Evolutionary conservation across 768 basidiomycete genomes (phyloP).

Genomic region (Pholiota conissans): DNA sequence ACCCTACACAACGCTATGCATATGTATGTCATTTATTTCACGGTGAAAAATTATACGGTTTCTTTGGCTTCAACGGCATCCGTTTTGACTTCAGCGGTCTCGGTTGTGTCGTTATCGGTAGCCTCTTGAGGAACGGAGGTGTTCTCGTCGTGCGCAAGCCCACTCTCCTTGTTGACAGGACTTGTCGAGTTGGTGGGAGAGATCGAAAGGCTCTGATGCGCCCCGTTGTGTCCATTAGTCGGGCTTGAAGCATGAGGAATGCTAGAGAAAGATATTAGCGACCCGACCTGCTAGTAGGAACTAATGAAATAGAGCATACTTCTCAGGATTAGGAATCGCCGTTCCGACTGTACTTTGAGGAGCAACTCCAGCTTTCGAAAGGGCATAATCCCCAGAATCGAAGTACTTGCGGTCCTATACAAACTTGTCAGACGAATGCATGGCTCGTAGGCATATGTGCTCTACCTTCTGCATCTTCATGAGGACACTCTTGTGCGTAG

Average conservation of each 20-base stretch:
- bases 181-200: constrained; percentile 75
- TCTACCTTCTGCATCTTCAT: constrained; percentile 94
- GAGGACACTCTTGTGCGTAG: constrained; percentile 89
- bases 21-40: constrained; percentile 1
- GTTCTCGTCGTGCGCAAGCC: constrained; percentile 41
- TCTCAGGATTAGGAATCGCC: constrained; percentile 97
- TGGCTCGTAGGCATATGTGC: constrained; percentile 9
- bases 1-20: constrained; percentile 14
- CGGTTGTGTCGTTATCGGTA: constrained; percentile 4
- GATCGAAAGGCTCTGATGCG: constrained; percentile 61
- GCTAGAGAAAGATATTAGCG: constrained; percentile 39
- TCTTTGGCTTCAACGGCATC: constrained; percentile 8
- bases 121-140: constrained; percentile 30
- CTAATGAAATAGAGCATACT: constrained; percentile 59
- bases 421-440: constrained; percentile 16
- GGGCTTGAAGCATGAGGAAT: constrained; percentile 90
- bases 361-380: constrained; percentile 93
- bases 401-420: constrained; percentile 96
- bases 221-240: constrained; percentile 41
- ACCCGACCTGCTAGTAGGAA: constrained; percentile 6
- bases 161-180: constrained; percentile 65
- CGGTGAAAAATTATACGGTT: constrained; percentile 9
- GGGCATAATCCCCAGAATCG: constrained; percentile 97
- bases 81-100: neutral
- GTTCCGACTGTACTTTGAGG: constrained; percentile 90